Percentiles rank a stretch among this genome's conserved stretches.
Conservation (phyloP, 495 filamentous ascomycete genomes). For the Penicillium ochrochloron region DNA sequence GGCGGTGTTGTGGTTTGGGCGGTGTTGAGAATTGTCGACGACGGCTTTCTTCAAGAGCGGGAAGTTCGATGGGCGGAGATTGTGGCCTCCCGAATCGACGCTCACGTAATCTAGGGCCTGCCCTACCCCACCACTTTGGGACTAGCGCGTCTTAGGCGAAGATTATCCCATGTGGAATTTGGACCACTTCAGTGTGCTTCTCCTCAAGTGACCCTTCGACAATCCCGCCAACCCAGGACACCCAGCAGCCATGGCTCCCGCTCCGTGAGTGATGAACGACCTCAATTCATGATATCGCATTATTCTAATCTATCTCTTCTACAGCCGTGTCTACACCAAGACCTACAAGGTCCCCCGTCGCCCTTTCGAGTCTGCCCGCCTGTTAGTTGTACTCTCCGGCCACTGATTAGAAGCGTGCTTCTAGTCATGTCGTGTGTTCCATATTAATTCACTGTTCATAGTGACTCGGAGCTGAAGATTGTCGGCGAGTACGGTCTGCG, state of each 20-base stretch:
- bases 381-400: constrained; percentile 87
- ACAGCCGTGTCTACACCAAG: constrained; percentile 83
- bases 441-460: constrained; percentile 56
- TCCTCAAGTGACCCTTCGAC: constrained; percentile 29
- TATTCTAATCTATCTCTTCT: constrained; percentile 37
- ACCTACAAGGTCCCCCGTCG: constrained; percentile 94
- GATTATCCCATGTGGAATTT: background rate
- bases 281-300: constrained; percentile 21
- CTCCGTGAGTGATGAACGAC: constrained; percentile 47
- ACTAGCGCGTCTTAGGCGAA: constrained; percentile 1
- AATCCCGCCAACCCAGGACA: constrained; percentile 39
- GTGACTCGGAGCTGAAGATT: constrained; percentile 98
- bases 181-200: background rate
- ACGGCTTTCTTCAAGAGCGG: constrained; percentile 25
- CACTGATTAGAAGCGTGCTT: constrained; percentile 98
- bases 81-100: constrained; percentile 13
- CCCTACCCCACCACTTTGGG: constrained; percentile 14
- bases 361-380: constrained; percentile 97
- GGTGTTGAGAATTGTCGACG: constrained; percentile 51
- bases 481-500: constrained; percentile 98
- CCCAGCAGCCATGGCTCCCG: constrained; percentile 59
- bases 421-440: constrained; percentile 85
- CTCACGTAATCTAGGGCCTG: constrained; percentile 15
- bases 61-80: constrained; percentile 17
- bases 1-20: constrained; percentile 54